phyloP scores from a whole-genome alignment of 306 rosid species.

The Cicer chorassanicum region DNA sequence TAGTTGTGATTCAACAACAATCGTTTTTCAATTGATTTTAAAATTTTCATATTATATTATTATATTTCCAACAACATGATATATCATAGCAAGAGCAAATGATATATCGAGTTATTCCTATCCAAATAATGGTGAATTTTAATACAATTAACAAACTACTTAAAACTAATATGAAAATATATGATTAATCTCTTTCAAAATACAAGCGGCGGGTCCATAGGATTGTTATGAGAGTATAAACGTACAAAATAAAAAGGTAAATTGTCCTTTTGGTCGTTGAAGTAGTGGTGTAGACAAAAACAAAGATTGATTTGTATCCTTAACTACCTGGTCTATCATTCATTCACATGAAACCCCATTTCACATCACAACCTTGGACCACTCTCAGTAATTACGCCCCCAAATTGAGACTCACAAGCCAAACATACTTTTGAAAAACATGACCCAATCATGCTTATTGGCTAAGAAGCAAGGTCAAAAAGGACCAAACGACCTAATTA shows the following conservation, averaged over 20 bases:
- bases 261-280: conserved; percentile 34
- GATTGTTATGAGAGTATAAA: conserved; percentile 12
- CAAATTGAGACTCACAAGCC: conserved; percentile 44
- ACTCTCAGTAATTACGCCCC: conserved; percentile 45
- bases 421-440: conserved; percentile 46
- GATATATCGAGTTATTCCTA: not conserved
- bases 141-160: not conserved
- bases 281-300: conserved; percentile 37
- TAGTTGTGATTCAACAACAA: no score
- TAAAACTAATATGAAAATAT: not conserved
- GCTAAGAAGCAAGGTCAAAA: conserved; percentile 53
- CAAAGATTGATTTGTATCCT: conserved; percentile 39
- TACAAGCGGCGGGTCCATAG: conserved; percentile 35
- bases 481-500: conserved; percentile 40
- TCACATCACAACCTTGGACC: conserved; percentile 32
- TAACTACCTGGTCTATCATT: conserved; percentile 44
- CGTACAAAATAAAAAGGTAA: conserved; percentile 33
- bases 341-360: conserved; percentile 45
- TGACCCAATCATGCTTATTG: conserved; percentile 43
- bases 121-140: not conserved
- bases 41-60: no score
- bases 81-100: not conserved
- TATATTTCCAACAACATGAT: not conserved
- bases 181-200: not conserved
- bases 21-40: no score